phyloP scores from a whole-genome alignment of 495 filamentous ascomycete genomes.

The Podospora australis region DNA sequence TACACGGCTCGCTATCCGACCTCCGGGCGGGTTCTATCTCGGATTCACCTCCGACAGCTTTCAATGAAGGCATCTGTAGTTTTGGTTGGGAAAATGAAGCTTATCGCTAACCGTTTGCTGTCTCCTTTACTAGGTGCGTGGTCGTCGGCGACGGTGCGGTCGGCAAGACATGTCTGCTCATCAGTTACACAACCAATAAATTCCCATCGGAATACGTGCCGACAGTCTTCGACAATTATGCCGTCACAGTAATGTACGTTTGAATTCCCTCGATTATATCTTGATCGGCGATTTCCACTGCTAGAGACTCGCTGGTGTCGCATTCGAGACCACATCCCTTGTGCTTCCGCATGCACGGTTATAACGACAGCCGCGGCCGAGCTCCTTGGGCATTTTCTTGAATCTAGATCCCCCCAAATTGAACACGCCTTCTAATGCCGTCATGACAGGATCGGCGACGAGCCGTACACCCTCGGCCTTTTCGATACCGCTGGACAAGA shows the following conservation, averaged over 20 bases:
- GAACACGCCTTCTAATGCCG: conserved; percentile 13
- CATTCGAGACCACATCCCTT: neutral
- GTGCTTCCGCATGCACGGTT: neutral
- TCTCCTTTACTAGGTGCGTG: conserved; percentile 66
- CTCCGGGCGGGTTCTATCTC: neutral
- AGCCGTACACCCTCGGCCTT: conserved; percentile 93
- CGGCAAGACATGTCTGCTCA: conserved; percentile 96
- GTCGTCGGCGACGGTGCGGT: conserved; percentile 99
- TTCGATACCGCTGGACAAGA: conserved; percentile 99
- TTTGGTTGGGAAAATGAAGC: neutral
- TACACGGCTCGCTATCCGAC: neutral
- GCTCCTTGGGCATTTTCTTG: too few relatives aligned
- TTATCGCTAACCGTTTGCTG: conserved; percentile 14
- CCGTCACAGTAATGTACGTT: conserved; percentile 98
- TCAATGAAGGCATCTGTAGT: conserved; percentile 7
- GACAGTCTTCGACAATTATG: conserved; percentile 99
- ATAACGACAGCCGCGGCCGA: too few relatives aligned
- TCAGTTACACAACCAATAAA: conserved; percentile 99
- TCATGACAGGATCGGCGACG: conserved; percentile 83
- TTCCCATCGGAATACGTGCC: conserved; percentile 99
- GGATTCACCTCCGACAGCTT: conserved; percentile 1
- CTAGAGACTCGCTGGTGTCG: conserved; percentile 3
- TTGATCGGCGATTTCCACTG: neutral
- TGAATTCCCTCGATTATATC: conserved; percentile 5
- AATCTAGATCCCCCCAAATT: neutral